Base-by-base conservation (phyloP, 495 filamentous ascomycete species). In the Pseudevernia furfuracea region DNA sequence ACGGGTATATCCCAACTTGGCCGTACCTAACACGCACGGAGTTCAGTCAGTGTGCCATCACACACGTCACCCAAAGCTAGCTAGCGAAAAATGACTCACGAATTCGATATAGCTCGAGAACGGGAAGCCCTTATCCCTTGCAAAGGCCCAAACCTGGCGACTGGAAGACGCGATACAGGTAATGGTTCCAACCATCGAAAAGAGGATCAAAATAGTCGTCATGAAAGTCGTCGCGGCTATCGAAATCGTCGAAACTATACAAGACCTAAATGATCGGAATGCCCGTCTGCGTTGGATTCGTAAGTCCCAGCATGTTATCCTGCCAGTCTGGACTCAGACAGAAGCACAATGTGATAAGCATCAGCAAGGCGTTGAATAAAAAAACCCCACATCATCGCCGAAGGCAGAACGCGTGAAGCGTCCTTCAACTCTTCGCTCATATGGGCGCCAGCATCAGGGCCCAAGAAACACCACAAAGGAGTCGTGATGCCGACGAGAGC, bases 261-360 rank as follows among this genome's bases (percentile, higher is more conserved):
- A 53, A 32, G 14, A 53, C 49, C 28, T 53, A 14, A 14, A 53
- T 53, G 49, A 53, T 53, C 1, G 49, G 25, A 4, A 53, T 32
- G 49, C 49, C 49, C 4, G 46, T 49, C 23, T 49, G 81, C 72
- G 17, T 58, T 48, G 2, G 25, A 44, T 46, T 36, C 4, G 39
- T 48, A 15, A 48, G 39, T 0, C 52, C 62, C 11, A 79, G 71
- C 10, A 78, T 68, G 12, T 60, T 63, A 19, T 78, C 73, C 23
- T 46, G 59, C 59, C 59, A 60, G 46, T 84, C 68, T 43, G 84
- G 75, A 4, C 67, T 63, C 21, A 85, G 59, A 19, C 78, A 79
- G 65, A 80, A 85, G 65, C 80, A 78, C 8, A 80, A 62, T 1
- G 82, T 81, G 32, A 85, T 65, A 8, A 82, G 61, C 80, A 84